Percentiles rank a stretch among this genome's conserved stretches.
phyloP scores from a whole-genome alignment of 192 early-diverging fungal species.

The Backusella liffmaniae region DNA sequence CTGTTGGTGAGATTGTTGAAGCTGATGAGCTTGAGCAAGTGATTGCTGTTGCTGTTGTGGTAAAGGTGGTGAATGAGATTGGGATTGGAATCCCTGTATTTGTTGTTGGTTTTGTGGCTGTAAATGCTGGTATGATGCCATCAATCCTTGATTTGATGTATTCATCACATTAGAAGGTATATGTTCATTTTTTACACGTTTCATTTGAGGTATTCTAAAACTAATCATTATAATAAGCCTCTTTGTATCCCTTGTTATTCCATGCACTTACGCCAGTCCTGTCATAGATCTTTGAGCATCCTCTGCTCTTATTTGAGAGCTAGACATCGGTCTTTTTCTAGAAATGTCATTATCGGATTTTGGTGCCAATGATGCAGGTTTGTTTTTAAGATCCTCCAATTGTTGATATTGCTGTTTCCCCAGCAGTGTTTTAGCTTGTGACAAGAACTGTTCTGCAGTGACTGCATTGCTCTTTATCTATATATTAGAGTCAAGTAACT shows the following conservation, averaged over 20 bases:
- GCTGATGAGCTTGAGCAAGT: not conserved
- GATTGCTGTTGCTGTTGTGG: not conserved
- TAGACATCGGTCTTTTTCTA: not conserved
- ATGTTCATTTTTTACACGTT: slow-evolving; percentile 21
- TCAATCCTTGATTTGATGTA: not conserved
- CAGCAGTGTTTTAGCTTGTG: slow-evolving; percentile 34
- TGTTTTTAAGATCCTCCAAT: slow-evolving; percentile 43
- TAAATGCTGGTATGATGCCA: slow-evolving; percentile 2
- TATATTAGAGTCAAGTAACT: not conserved
- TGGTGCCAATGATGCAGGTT: slow-evolving; percentile 11
- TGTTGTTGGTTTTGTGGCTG: slow-evolving; percentile 9
- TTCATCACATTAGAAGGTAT: slow-evolving; percentile 2
- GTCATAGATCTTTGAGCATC: slow-evolving; percentile 12
- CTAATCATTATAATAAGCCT: not conserved
- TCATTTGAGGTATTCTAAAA: slow-evolving; percentile 18
- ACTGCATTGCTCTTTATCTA: slow-evolving; percentile 36
- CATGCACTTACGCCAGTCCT: slow-evolving; percentile 7
- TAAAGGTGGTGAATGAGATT: not conserved
- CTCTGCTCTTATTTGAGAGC: slow-evolving; percentile 15
- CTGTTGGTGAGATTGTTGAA: not conserved
- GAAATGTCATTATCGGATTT: not conserved
- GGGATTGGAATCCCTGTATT: not conserved
- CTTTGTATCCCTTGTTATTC: not conserved
- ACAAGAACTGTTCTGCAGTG: slow-evolving; percentile 42
- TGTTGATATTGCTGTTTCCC: slow-evolving; percentile 45